Evolutionary conservation across 2,329 filamentous ascomycete genomes (phyloP), one percentile per base, ranked within the genome.

Genomic region (Aspergillus ochraceus): DNA sequence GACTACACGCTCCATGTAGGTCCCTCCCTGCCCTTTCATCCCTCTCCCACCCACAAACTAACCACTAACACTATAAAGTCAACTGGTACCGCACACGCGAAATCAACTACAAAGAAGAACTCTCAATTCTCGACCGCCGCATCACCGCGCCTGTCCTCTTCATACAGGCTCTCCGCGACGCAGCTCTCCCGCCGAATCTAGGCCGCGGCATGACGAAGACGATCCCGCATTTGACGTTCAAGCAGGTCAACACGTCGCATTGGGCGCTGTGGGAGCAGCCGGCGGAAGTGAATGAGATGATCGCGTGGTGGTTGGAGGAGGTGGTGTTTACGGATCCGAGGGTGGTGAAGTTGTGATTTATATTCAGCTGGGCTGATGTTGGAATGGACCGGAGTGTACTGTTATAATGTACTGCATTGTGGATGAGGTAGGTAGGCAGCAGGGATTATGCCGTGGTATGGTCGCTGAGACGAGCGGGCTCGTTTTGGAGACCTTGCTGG

Each of bases 11-110:
- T 0, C 91, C 92, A 17, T 80, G 83, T 83, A 80, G 75, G 79
- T 74, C 55, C 22, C 10, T 14, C 32, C 49, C 22, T 54, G 26
- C 42, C 12, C 47, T 29, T 17, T 32, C 29, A 1, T 45, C 0
- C 6, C 36, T 5, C 24, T 24, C 2, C 17, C 19, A 12, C 5
- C 5, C 19, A 24, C 30, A 14, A 54, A 45, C 22, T n/a, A 30
- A 29, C 36, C 22, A 24, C 49, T 59, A 57, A 60, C 19, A 36
- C 12, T 19, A 3, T 11, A 20, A 50, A 53, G 82, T 92, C 61
- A 95, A 93, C 77, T 97, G 92, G 91, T 99, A 99, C 78, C 87
- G 92, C 49, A 90, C 85, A 2, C 81, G 85, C 20, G 79, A 85
- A 73, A 75, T 88, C 64, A 97, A 96, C 76, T 90, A 82, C 71